Evolutionary conservation across 1,139 yeast species (phyloP), one percentile per base, ranked within the genome.

Genomic region (Candida tunisiensis): DNA sequence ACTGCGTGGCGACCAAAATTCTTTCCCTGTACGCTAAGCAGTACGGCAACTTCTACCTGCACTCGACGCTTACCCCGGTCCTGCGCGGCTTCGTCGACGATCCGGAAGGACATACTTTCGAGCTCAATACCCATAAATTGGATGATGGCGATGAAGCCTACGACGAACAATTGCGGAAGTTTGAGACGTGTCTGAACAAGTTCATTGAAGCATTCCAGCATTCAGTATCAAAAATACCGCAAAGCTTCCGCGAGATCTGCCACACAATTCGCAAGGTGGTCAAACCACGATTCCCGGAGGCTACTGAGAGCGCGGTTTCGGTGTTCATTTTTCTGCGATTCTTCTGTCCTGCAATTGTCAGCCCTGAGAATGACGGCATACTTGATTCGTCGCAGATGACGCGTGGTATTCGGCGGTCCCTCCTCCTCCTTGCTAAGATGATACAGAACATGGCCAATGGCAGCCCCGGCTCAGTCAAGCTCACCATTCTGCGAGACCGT

Each of bases 361-460:
- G 79, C 40, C 95, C 95, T 0, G 80, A 82, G 41, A 50, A 72
- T 5, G 66, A 71, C 26, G 47, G 47, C 5, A 28, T 50, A 15
- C 28, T 50, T 10, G 42, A 39, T 12, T 8, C 8, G 6, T 28
- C 25, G 12, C 34, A 47, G 6, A 49, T 48, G 5, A 12, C 43
- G n/a, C 37, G 38, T 12, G 64, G 58, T 16, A 67, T 69, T 8
- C 73, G 78, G 39, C 58, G 88, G 35, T 66, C 80, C 0, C 58
- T 75, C 23, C 65, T 82, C 47, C 72, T 75, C 32, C 53, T 82
- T 26, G 93, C 91, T 2, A 78, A 80, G 42, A 72, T 75, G 3
- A 53, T 82, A 20, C 94, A 83, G 50, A 70, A 74, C 37, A 66
- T 80, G 62, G 93, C 92, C 1, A 79, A 79, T 42, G 85, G 82